These are phyloP conservation scores for Paramarasmius palmivorus DNA, from an alignment of 1,284 basidiomycete species.

Conservation along the genomic window DNA sequence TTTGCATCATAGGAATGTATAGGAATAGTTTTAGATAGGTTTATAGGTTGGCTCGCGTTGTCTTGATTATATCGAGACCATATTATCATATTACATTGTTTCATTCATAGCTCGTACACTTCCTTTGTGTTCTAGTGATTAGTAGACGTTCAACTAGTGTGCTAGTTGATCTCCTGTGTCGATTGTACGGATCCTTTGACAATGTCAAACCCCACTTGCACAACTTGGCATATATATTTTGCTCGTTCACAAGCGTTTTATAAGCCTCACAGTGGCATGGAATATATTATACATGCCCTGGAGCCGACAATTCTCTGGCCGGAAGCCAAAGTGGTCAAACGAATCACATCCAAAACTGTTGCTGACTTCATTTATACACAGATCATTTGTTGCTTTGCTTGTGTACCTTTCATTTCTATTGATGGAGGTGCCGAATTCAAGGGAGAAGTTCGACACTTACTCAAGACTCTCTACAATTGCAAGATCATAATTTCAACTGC, in stretches of 20 bases:
- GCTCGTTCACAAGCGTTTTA: slow-evolving; percentile 28
- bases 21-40: no score
- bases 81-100: no score
- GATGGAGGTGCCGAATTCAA: slow-evolving; percentile 32
- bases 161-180: no score
- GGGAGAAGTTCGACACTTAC: slow-evolving; percentile 21
- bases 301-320: slow-evolving; percentile 25
- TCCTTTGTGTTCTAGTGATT: no score
- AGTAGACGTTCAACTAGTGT: no score
- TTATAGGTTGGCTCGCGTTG: no score
- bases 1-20: no score
- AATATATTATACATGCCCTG: slow-evolving; percentile 27
- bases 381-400: slow-evolving; percentile 29
- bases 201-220: no score
- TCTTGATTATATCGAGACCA: no score
- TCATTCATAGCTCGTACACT: no score
- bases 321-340: slow-evolving; percentile 21
- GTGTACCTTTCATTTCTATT: slow-evolving; percentile 23
- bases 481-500: slow-evolving; percentile 24
- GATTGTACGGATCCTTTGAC: no score
- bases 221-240: no score
- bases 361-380: slow-evolving; percentile 30
- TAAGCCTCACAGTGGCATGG: slow-evolving; percentile 16
- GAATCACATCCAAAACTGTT: slow-evolving; percentile 18
- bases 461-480: slow-evolving; percentile 22